Base-by-base conservation (phyloP, 1,139 yeast species). In the Sugiyamaella japonica region DNA sequence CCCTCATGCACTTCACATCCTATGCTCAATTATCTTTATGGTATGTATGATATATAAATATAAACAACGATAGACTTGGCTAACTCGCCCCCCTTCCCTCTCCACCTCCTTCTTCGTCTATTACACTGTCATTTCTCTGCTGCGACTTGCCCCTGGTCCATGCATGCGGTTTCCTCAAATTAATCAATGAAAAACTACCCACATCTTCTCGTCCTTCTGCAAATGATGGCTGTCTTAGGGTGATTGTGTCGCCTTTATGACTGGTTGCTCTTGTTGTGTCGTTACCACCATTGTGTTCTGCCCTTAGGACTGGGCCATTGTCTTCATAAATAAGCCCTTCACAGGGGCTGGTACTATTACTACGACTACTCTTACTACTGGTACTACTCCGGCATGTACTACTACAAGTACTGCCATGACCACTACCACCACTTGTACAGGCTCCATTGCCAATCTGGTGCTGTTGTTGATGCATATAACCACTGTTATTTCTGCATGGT, bases 151-250 rank as follows among this genome's bases (percentile, higher is more conserved):
- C 36, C 45, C 63, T 48, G 5, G 58, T 59, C 64, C 64, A 61
- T 7, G 64, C 64, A 8, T 60, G 59, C 6, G 61, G 58, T 40
- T 53, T 56, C 25, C 64, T 56, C 28, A 61, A 46, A 54, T 61
- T 61, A 36, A 61, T 59, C 34, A 59, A 54, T 13, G 56, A 57
- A 55, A 61, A 60, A 37, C 56, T 55, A 5, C 62, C 62, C 1
- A 54, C 58, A 34, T 58, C 57, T 32, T 56, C 60, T 16, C 55
- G 54, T 7, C 61, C 62, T 45, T 58, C 58, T 15, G 61, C 62
- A 59, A 58, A 58, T 23, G 60, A 56, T 29, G 62, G 62, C 36
- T 58, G 62, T 32, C 56, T 49, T 36, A 59, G 41, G 1, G 56
- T 55, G 9, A 59, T 56, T 1, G 62, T 59, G 17, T 54, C 60